A percentile compares a stretch with the other conserved stretches of the same genome.
Conservation (phyloP, 192 early-diverging fungal genomes). For the Backusella tarrabulga region DNA sequence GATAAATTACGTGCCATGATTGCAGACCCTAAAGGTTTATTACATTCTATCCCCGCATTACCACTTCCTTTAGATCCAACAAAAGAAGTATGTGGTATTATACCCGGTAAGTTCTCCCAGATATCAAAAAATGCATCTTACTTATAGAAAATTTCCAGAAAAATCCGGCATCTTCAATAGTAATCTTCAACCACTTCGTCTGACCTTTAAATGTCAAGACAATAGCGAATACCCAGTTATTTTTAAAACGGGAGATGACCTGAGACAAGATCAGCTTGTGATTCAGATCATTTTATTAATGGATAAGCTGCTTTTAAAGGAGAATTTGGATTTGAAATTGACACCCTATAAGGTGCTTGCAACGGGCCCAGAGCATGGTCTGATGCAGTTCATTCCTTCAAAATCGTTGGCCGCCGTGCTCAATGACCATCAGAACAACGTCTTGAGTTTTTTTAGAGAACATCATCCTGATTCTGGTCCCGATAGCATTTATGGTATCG, state of each 20-base stretch:
- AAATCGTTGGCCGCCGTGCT: conserved; percentile 86
- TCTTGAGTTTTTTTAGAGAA: conserved; percentile 77
- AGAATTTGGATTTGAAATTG: conserved; percentile 91
- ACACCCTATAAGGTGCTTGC: conserved; percentile 96
- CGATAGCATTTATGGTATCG: conserved; percentile 62
- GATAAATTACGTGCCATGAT: conserved; percentile 77
- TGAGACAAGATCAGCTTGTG: conserved; percentile 86
- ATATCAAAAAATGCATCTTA: too few relatives aligned
- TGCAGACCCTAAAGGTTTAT: conserved; percentile 79
- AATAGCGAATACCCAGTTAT: conserved; percentile 92
- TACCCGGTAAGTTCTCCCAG: conserved; percentile 55
- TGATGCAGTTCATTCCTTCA: conserved; percentile 95
- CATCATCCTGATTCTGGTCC: conserved; percentile 66
- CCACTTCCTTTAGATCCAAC: conserved; percentile 89
- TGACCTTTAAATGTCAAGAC: conserved; percentile 83
- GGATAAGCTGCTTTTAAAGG: conserved; percentile 92
- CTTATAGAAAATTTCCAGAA: conserved; percentile 31
- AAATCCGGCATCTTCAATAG: conserved; percentile 90
- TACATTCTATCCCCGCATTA: conserved; percentile 79
- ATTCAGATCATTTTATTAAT: conserved; percentile 98
- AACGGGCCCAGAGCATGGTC: conserved; percentile 91
- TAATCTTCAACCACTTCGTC: conserved; percentile 80
- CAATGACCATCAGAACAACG: conserved; percentile 80
- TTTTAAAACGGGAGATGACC: conserved; percentile 97
- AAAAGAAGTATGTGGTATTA: conserved; percentile 85